phyloP scores from a whole-genome alignment of 108 stramenopile genomes.

The Licmophora abbreviata region DNA sequence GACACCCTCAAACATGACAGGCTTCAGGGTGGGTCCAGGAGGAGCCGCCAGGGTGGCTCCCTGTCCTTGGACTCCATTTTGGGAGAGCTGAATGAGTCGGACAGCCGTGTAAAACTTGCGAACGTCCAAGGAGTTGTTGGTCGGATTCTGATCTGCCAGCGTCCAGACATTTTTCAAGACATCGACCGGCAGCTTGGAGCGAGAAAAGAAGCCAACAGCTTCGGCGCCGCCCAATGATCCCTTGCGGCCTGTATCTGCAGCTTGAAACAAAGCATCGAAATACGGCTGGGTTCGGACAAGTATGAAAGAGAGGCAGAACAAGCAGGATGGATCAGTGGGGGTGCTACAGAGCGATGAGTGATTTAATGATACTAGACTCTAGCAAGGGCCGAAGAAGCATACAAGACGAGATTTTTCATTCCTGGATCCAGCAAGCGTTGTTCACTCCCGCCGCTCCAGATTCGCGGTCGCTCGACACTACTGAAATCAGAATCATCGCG shows the following conservation, averaged over 20 bases:
- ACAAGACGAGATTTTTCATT: no score
- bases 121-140: constrained; percentile 48
- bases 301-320: no score
- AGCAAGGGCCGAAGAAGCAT: no score
- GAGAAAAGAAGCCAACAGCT: constrained; percentile 83
- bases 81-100: constrained; percentile 74
- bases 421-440: no score
- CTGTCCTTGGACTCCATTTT: constrained; percentile 65
- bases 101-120: constrained; percentile 70
- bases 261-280: constrained; percentile 75
- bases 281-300: constrained; percentile 31
- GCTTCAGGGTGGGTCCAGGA: constrained; percentile 34
- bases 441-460: no score
- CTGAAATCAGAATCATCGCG: no score
- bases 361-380: no score
- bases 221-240: constrained; percentile 64
- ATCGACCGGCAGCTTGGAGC: constrained; percentile 79
- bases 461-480: no score
- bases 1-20: constrained; percentile 67
- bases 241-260: constrained; percentile 50
- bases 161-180: constrained; percentile 81
- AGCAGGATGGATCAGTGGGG: no score
- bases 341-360: no score
- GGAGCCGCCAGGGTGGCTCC: constrained; percentile 43
- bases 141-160: constrained; percentile 60